Evolutionary conservation across 495 filamentous ascomycete genomes (phyloP), one percentile per base, ranked within the genome.

Genomic region (Aspergillus indologenus): DNA sequence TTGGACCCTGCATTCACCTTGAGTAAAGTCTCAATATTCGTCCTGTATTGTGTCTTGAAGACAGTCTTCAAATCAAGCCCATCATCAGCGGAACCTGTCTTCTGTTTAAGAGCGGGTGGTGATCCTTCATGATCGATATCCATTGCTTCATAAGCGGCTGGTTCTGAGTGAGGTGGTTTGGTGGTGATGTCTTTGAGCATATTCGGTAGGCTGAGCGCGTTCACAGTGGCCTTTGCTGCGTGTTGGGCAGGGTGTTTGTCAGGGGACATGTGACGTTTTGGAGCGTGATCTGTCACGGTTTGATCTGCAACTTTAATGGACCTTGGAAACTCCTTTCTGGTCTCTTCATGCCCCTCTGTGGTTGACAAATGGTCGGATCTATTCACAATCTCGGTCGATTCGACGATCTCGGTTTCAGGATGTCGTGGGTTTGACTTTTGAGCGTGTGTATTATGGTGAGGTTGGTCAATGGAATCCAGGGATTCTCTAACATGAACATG

Each of bases 11-110:
- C 54, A n/a, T 53, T 56, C 11, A 64, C 29, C 9, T 54, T 62
- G 22, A 54, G 60, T 24, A 77, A 58, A 0, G 55, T 49, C 1
- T 66, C 56, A 52, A 71, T 62, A 0, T 60, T 65, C 18, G 71
- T 63, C 0, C 60, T 58, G 29, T 59, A 64, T 0, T 48, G 12
- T 1, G 44, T 20, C 26, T 61, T 58, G 40, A 70, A 69, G 3
- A 57, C 1, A 15, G 1, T 24, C 51, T 63, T 47, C 20, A 68
- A 34, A 24, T 65, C 55, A 45, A 46, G 6, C 17, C 40, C 26
- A 42, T 3, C 24, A 45, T 20, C 19, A n/a, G 45, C 9, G 1
- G 18, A 40, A n/a, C n/a, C n/a, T 45, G 43, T 2, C 2, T 11
- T 15, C 34, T 40, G 7, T 14, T 7, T 11, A 7, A 11, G 12